Base-by-base conservation (phyloP, 108 stramenopile species). In the Stephanodiscus minutulus region DNA sequence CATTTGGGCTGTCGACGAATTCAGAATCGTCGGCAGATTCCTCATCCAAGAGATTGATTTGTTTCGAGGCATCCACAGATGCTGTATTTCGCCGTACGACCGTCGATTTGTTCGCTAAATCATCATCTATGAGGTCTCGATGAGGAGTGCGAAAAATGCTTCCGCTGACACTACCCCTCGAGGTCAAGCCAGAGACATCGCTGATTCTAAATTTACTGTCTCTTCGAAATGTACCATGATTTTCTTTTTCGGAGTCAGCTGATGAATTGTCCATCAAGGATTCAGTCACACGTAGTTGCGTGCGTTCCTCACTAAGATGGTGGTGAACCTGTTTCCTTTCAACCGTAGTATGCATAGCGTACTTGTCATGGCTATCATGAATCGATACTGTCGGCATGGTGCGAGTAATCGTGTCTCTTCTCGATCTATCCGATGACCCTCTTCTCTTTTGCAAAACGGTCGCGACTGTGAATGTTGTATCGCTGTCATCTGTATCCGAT, bases 401-500 rank as follows among this genome's bases (percentile, higher is more conserved):
- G 37, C 64, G 64, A 50, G 64, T 64, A 15, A 64, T 64, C 0
- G 46, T 64, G 49, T 64, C 64, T 18, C 64, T 64, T 35, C 64
- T 61, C 12, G 60, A 61, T 0, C 33, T 64, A 49, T 64, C 22
- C 18, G 59, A 21, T 37, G 28, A 5, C 36, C 29, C 35, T 21
- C 36, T 41, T 37, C 64, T 46, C 37, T 50, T 48, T 64, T 27
- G 46, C 41, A 64, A 35, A 0, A 48, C 46, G 29, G 11, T 50
- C 29, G 64, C 41, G 36, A 64, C 64, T 15, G 43, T 64, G 31
- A 63, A 63, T 25, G 44, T 64, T 29, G 63, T 64, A 13, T 27
- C 63, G 27, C 49, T 47, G 33, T 64, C 64, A 22, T 29, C 47
- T 18, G 12, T 20, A 64, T 64, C 62, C 28, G 18, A 43, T 43